Base-by-base conservation (phyloP, 805 yeast species). In the Cyberlindnera euphorbiae region DNA sequence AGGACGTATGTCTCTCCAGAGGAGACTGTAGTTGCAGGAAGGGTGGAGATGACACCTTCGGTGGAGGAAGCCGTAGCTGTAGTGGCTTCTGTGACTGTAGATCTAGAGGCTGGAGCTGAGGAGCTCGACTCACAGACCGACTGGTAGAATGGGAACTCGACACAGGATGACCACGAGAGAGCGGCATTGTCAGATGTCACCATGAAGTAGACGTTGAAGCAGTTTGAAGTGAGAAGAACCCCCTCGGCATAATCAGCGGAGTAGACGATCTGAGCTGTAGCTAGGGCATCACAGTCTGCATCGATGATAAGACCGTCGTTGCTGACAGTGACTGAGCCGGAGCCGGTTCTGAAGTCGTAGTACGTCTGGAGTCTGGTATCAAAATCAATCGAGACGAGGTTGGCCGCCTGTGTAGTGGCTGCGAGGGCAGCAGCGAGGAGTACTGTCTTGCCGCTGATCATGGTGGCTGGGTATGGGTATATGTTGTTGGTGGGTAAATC, bases 61-160 rank as follows among this genome's bases (percentile, higher is more conserved):
- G 33, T 28, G 8, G 17, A n/a, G 3, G 26, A 25, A 3, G 41
- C 22, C 17, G 30, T 27, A n/a, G 31, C 25, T 17, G 26, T 28
- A 15, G 29, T 11, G n/a, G 35, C 11, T 6, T 14, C 44, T 12
- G 35, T 19, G 16, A 19, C 22, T n/a, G n/a, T n/a, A 17, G 35
- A 22, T 5, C 36, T 30, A 14, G 30, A 24, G 16, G 27, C 21
- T 13, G 37, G 31, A 10, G 41, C 27, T 13, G 39, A 35, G 15
- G 46, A 32, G 5, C 38, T 16, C n/a, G n/a, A n/a, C n/a, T 42
- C 38, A 39, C 55, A 52, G 5, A 40, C 23, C 3, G 41, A n/a
- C 26, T 42, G 35, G 32, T 40, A 47, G 46, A 49, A 47, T 38
- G 57, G 47, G 43, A 45, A 53, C 33, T 53, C 58, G 14, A 34